Conservation (phyloP, 139 green algal genomes). For the Ettlia oleoabundans region DNA sequence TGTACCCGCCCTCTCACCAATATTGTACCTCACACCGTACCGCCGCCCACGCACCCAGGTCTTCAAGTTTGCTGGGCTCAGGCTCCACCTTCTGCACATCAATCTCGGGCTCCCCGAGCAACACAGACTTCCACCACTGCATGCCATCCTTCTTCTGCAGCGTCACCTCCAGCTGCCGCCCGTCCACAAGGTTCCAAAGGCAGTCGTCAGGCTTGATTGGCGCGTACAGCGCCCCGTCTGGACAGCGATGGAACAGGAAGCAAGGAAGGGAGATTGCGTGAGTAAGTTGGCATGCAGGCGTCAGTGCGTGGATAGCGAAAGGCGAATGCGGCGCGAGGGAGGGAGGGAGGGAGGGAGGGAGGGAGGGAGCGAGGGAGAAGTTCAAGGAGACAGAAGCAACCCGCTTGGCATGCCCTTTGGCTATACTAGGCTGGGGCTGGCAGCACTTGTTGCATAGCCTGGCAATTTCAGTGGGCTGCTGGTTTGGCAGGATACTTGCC, state of each 20-base stretch:
- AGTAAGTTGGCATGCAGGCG: neutral
- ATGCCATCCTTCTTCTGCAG: conserved; percentile 90
- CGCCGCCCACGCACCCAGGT: conserved; percentile 71
- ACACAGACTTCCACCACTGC: conserved; percentile 92
- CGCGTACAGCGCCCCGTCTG: conserved; percentile 80
- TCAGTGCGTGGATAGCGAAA: neutral
- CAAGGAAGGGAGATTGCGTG: neutral
- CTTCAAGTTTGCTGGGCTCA: conserved; percentile 93
- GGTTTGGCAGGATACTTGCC: no score
- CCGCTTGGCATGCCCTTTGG: neutral
- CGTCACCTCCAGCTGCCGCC: conserved; percentile 75
- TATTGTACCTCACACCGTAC: neutral
- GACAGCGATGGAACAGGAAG: no score
- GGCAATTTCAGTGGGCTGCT: no score
- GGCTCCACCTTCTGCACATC: conserved; percentile 94
- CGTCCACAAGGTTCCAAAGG: conserved; percentile 86
- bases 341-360: neutral
- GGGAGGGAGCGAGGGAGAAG: neutral
- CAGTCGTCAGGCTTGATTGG: conserved; percentile 88
- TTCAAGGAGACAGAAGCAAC: neutral
- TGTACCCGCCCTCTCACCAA: neutral
- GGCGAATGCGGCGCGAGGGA: no score
- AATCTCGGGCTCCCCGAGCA: conserved; percentile 87
- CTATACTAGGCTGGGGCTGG: no score
- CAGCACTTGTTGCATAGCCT: no score